These are phyloP conservation scores for Mimosa bimucronata DNA, from an alignment of 306 rosid genomes.

Conservation along the genomic window DNA sequence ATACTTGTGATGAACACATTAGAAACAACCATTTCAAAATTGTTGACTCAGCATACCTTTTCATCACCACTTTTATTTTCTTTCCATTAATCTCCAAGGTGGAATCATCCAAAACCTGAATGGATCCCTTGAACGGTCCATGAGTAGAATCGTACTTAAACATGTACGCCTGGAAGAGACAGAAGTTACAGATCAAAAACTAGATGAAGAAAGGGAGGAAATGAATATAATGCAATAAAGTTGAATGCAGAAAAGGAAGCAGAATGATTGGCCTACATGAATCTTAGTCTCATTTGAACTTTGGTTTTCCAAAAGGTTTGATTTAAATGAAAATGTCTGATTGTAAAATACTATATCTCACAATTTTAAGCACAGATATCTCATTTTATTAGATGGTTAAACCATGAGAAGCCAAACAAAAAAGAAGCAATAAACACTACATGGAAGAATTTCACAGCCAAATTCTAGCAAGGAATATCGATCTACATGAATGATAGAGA, in stretches of 20 bases:
- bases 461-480: neutral
- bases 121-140: constrained; percentile 76
- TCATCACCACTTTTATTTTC: constrained; percentile 68
- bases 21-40: constrained; percentile 29
- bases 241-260: constrained; percentile 22
- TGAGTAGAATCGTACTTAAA: constrained; percentile 94
- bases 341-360: neutral
- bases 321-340: neutral
- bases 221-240: constrained; percentile 8
- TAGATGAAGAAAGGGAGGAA: neutral
- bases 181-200: constrained; percentile 11
- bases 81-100: constrained; percentile 92
- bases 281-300: neutral
- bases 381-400: neutral
- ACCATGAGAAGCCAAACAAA: neutral
- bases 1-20: neutral
- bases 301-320: neutral
- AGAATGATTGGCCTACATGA: constrained; percentile 1
- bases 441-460: neutral
- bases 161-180: constrained; percentile 83
- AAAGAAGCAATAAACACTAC: neutral
- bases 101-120: constrained; percentile 65
- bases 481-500: neutral
- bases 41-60: constrained; percentile 57
- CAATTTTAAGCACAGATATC: neutral